A percentile compares a stretch with the other conserved stretches of the same genome.
Evolutionary conservation across 2,329 filamentous ascomycete species (phyloP).

Genomic region (Biscogniauxia sp.): DNA sequence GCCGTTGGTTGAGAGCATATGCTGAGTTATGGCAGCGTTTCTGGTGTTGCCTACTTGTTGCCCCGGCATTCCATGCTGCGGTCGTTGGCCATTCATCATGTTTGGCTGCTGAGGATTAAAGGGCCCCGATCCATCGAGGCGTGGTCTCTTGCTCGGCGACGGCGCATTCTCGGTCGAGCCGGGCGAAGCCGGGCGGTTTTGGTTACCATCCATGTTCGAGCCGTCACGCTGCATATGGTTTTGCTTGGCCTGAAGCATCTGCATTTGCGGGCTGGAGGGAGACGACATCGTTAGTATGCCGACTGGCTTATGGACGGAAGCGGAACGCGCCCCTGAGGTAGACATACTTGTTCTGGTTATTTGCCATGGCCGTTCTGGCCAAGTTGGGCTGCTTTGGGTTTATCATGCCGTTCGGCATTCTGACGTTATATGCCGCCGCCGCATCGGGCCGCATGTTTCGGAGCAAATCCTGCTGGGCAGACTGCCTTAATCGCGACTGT

Average conservation of each 20-base stretch:
- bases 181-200: conserved; percentile 77
- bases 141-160: conserved; percentile 86
- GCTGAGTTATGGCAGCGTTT: conserved; percentile 44
- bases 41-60: conserved; percentile 62
- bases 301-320: neutral
- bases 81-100: conserved; percentile 74
- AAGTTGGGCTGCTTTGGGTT: conserved; percentile 60
- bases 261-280: conserved; percentile 61
- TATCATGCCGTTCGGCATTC: conserved; percentile 62
- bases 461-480: conserved; percentile 73
- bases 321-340: neutral
- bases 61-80: conserved; percentile 66
- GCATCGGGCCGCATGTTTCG: conserved; percentile 68
- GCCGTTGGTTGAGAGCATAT: conserved; percentile 65
- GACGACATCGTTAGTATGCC: conserved; percentile 16
- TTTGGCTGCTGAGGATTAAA: conserved; percentile 69
- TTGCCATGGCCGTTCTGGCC: conserved; percentile 74
- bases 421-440: conserved; percentile 45
- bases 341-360: conserved; percentile 70
- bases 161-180: conserved; percentile 82
- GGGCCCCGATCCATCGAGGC: conserved; percentile 69
- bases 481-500: conserved; percentile 71
- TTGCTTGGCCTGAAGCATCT: conserved; percentile 66
- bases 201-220: conserved; percentile 82
- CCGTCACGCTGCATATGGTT: conserved; percentile 86